Evolutionary conservation across 1,284 basidiomycete genomes (phyloP).

Genomic region (Cyathus olla): DNA sequence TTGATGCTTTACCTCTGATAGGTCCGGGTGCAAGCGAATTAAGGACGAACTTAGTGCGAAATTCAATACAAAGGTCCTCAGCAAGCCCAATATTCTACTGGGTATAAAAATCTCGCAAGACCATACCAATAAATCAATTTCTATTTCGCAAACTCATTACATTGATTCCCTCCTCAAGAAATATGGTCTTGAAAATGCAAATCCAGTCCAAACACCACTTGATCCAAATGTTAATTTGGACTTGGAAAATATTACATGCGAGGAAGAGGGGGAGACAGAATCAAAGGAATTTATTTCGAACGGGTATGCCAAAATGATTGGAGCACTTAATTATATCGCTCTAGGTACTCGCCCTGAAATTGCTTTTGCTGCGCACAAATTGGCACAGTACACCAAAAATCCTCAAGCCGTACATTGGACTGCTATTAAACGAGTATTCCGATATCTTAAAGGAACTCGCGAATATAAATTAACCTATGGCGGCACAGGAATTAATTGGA

Average conservation of each 20-base stretch:
- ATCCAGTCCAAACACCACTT: slow-evolving; percentile 33
- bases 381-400: too few species aligned
- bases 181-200: slow-evolving; percentile 24
- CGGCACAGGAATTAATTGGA: background rate
- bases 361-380: slow-evolving; percentile 14
- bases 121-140: slow-evolving; percentile 9
- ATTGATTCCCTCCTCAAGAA: slow-evolving; percentile 22
- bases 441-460: background rate
- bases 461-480: background rate
- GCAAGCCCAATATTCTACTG: slow-evolving; percentile 22
- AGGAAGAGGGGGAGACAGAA: slow-evolving; percentile 2
- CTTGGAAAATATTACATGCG: slow-evolving; percentile 1
- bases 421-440: too few species aligned
- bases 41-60: slow-evolving; percentile 7
- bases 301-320: slow-evolving; percentile 28
- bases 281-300: background rate
- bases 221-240: slow-evolving; percentile 32
- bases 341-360: slow-evolving; percentile 43
- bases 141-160: slow-evolving; percentile 15
- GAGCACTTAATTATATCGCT: slow-evolving; percentile 41
- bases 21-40: background rate
- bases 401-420: too few species aligned
- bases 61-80: slow-evolving; percentile 22
- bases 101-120: slow-evolving; percentile 22
- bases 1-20: slow-evolving; percentile 8